phyloP scores from a whole-genome alignment of 163 green algal species.

The Picocystis sp. region DNA sequence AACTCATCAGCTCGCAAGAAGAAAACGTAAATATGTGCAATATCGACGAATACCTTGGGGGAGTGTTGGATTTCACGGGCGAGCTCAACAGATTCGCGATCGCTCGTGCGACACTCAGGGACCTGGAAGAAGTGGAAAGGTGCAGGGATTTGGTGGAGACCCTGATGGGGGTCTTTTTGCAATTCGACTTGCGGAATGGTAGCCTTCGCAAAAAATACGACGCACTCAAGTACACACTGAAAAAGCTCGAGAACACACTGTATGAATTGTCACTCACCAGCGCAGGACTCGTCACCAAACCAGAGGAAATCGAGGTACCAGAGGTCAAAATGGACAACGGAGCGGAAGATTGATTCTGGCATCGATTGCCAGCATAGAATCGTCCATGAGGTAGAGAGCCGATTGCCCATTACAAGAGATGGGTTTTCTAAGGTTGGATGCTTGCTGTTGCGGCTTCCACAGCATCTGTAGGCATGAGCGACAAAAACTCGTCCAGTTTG shows the following conservation, averaged over 20 bases:
- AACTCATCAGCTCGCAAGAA: slow-evolving; percentile 29
- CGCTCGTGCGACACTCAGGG: slow-evolving; percentile 38
- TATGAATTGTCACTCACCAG: slow-evolving; percentile 57
- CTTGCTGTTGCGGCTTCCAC: no score
- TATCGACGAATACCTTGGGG: slow-evolving; percentile 53
- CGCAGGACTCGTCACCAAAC: slow-evolving; percentile 1
- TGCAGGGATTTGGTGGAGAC: slow-evolving; percentile 50
- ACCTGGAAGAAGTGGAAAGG: slow-evolving; percentile 38
- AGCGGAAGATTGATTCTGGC: no score
- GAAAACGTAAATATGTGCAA: slow-evolving; percentile 27
- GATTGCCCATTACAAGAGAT: no score
- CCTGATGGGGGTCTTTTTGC: slow-evolving; percentile 46
- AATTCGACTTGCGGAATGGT: slow-evolving; percentile 58
- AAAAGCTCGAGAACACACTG: slow-evolving; percentile 52
- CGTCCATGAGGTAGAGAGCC: no score
- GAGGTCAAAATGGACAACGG: no score
- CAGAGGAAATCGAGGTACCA: no score
- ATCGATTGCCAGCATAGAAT: no score
- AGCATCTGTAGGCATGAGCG: no score
- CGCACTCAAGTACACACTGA: slow-evolving; percentile 57
- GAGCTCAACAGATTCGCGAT: slow-evolving; percentile 62
- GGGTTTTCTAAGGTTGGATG: no score
- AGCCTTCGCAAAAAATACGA: slow-evolving; percentile 56
- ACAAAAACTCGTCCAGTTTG: no score
- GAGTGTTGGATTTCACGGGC: slow-evolving; percentile 67